These are phyloP conservation scores for Arthrobotrys iridis DNA, from an alignment of 2,329 filamentous ascomycete species.

Conservation along the genomic window DNA sequence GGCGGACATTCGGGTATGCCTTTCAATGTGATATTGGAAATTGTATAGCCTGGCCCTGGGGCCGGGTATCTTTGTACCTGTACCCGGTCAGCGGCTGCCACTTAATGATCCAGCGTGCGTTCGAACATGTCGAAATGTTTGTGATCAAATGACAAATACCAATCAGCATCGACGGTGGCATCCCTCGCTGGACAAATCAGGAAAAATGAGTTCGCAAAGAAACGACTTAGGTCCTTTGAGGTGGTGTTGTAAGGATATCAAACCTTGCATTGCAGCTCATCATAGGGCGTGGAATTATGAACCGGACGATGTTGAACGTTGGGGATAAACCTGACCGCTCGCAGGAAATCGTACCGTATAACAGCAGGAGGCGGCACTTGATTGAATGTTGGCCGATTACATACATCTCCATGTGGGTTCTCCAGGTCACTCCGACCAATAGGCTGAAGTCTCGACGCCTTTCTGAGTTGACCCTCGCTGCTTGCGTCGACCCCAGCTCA, in stretches of 20 bases:
- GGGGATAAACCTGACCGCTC: slow-evolving; percentile 4
- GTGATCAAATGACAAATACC: slow-evolving; percentile 51
- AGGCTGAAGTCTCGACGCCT: slow-evolving; percentile 35
- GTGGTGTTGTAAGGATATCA: slow-evolving; percentile 28
- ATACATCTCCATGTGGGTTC: slow-evolving; percentile 35
- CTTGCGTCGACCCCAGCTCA: slow-evolving; percentile 6
- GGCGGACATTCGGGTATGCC: slow-evolving; percentile 25
- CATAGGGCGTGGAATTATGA: not conserved
- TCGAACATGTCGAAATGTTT: slow-evolving; percentile 36
- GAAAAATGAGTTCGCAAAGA: slow-evolving; percentile 28
- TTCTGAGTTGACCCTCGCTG: not conserved
- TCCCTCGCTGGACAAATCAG: slow-evolving; percentile 41
- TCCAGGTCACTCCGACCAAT: slow-evolving; percentile 35
- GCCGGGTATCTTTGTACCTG: slow-evolving; percentile 25
- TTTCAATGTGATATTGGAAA: slow-evolving; percentile 9
- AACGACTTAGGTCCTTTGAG: slow-evolving; percentile 9
- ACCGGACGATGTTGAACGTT: not conserved
- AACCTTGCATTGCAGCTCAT: slow-evolving; percentile 43
- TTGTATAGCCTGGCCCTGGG: not conserved
- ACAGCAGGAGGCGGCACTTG: slow-evolving; percentile 40
- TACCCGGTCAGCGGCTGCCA: slow-evolving; percentile 15
- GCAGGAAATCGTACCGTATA: slow-evolving; percentile 16
- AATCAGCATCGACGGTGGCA: slow-evolving; percentile 37
- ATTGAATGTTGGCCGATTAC: slow-evolving; percentile 33
- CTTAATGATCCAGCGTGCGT: slow-evolving; percentile 9